A percentile compares a stretch with the other conserved stretches of the same genome.
These are phyloP conservation scores for Solanum lignicaule DNA, from an alignment of 257 asterid species.

Conservation along the genomic window DNA sequence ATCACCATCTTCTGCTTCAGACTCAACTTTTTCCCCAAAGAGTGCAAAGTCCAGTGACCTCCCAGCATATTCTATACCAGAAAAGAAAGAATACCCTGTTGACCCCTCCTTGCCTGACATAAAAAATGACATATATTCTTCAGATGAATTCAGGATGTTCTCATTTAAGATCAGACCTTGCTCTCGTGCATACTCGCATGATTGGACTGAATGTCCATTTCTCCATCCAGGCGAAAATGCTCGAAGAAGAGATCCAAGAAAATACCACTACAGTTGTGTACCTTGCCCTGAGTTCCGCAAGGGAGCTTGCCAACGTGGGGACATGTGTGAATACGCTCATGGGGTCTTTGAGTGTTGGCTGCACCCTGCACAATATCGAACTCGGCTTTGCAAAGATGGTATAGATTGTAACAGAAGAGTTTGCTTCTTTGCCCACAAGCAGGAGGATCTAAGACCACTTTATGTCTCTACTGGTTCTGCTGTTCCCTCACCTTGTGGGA, in stretches of 20 bases:
- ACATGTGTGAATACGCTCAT: conserved; percentile 9
- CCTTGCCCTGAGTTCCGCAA: conserved; percentile 9
- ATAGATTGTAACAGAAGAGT: conserved; percentile 7
- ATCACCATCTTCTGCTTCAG: conserved; percentile 30
- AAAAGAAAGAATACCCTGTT: conserved; percentile 63
- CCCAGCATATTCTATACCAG: conserved; percentile 16
- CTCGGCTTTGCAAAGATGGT: conserved; percentile 11
- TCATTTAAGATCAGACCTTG: conserved; percentile 12
- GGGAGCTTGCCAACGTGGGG: conserved; percentile 5
- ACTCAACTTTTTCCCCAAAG: conserved; percentile 22
- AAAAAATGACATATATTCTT: conserved; percentile 61
- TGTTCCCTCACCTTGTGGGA: conserved; percentile 15
- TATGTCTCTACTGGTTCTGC: conserved; percentile 7
- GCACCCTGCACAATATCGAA: conserved; percentile 15
- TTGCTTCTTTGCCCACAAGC: conserved; percentile 10
- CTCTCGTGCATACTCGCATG: conserved; percentile 3
- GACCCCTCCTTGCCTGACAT: conserved; percentile 86
- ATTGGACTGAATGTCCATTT: conserved; percentile 75
- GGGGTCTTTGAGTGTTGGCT: conserved; percentile 13
- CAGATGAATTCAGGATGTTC: conserved; percentile 8
- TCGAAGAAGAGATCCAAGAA: conserved; percentile 8
- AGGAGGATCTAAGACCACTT: conserved; percentile 2
- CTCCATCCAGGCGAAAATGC: conserved; percentile 35
- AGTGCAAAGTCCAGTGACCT: conserved; percentile 19
- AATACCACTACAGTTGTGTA: conserved; percentile 7